Evolutionary conservation across 2,329 filamentous ascomycete genomes (phyloP).

Genomic region (Trichoderma lentiforme): DNA sequence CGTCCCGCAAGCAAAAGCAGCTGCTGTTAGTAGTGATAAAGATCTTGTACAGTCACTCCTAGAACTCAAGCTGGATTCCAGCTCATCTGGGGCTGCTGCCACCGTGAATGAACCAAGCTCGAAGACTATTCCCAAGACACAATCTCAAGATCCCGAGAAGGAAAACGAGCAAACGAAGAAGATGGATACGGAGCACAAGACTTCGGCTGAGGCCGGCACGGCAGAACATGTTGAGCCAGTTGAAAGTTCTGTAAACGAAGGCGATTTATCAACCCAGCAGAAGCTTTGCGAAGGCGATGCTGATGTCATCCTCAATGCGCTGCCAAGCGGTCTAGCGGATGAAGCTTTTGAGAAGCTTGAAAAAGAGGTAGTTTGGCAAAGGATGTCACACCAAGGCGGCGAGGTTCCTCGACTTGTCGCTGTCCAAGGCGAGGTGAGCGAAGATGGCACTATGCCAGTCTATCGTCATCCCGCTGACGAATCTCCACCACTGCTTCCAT

Average conservation of each 20-base stretch:
- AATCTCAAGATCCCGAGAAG: background rate
- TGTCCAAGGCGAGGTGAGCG: slow-evolving; percentile 71
- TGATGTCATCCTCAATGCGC: slow-evolving; percentile 65
- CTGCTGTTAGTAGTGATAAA: background rate
- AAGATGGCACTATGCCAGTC: slow-evolving; percentile 75
- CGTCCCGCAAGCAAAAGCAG: background rate
- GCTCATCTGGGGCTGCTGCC: slow-evolving; percentile 24
- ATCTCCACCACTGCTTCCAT: slow-evolving; percentile 71
- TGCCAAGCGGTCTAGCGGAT: slow-evolving; percentile 54
- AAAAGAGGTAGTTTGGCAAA: slow-evolving; percentile 79
- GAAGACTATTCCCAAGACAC: background rate
- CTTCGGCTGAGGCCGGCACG: slow-evolving; percentile 19
- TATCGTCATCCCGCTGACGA: slow-evolving; percentile 94
- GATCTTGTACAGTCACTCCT: slow-evolving; percentile 34
- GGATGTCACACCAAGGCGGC: slow-evolving; percentile 88
- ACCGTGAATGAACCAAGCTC: background rate
- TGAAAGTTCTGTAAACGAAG: background rate
- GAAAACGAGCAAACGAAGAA: slow-evolving; percentile 18
- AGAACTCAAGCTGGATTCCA: slow-evolving; percentile 30
- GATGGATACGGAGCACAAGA: slow-evolving; percentile 19
- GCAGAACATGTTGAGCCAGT: background rate
- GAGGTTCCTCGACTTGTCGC: slow-evolving; percentile 89
- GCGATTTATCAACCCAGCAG: slow-evolving; percentile 34
- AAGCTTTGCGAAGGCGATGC: slow-evolving; percentile 79
- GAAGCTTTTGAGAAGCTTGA: slow-evolving; percentile 67